These are phyloP conservation scores for Aspergillus eucalypticola DNA, from an alignment of 2,329 filamentous ascomycete genomes.

Conservation along the genomic window DNA sequence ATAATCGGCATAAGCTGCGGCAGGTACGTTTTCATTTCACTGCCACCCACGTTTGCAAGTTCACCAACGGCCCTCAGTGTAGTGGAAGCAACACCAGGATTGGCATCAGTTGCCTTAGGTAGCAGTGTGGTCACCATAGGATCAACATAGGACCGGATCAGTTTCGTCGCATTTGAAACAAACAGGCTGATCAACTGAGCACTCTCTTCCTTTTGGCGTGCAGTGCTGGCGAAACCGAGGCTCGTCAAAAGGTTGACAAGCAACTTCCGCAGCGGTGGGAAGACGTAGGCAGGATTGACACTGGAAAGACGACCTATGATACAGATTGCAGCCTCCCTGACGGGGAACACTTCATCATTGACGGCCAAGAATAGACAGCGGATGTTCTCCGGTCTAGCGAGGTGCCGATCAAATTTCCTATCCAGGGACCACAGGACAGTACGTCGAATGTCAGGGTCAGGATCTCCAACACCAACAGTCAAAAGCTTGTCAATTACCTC, in stretches of 20 bases:
- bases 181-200: constrained; percentile 89
- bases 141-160: constrained; percentile 96
- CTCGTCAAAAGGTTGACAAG: constrained; percentile 95
- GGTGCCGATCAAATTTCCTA: constrained; percentile 88
- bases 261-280: constrained; percentile 90
- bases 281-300: constrained; percentile 95
- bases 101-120: constrained; percentile 83
- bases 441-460: constrained; percentile 81
- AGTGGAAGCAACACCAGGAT: constrained; percentile 85
- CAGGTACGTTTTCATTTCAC: constrained; percentile 91
- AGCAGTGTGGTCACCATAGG: constrained; percentile 94
- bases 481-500: constrained; percentile 97
- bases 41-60: constrained; percentile 87
- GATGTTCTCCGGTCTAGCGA: constrained; percentile 98
- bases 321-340: constrained; percentile 90
- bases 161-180: constrained; percentile 85
- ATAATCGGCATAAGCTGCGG: constrained; percentile 92
- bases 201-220: constrained; percentile 94
- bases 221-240: constrained; percentile 91
- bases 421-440: constrained; percentile 89
- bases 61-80: constrained; percentile 96
- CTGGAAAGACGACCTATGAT: constrained; percentile 92
- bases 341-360: constrained; percentile 90
- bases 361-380: constrained; percentile 91
- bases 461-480: constrained; percentile 91